phyloP scores from a whole-genome alignment of 192 early-diverging fungal genomes.

The Backusella parvicylindrica region DNA sequence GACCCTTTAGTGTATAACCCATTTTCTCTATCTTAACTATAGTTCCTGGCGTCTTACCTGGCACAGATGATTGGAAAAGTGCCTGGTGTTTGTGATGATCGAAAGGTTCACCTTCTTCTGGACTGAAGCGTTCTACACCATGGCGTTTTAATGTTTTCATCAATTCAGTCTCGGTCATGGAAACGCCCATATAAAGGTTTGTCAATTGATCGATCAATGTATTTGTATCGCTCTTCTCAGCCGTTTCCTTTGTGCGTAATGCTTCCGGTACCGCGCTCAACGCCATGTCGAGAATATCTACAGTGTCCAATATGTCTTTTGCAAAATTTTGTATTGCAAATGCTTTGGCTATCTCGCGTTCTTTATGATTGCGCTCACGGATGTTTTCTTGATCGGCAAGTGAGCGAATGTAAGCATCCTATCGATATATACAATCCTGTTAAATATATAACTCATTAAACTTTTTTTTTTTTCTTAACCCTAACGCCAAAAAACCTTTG shows the following conservation, averaged over 20 bases:
- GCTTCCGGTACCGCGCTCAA: constrained; percentile 81
- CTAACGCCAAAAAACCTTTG: too few species aligned
- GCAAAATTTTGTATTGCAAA: constrained; percentile 98
- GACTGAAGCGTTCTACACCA: constrained; percentile 79
- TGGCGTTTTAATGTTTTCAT: constrained; percentile 82
- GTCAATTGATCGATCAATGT: constrained; percentile 54
- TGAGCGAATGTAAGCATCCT: constrained; percentile 87
- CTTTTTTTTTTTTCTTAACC: not conserved
- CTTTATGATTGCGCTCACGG: constrained; percentile 79
- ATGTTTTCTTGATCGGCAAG: constrained; percentile 98
- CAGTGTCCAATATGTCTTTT: constrained; percentile 89
- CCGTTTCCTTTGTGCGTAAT: constrained; percentile 32
- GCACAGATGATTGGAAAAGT: constrained; percentile 86
- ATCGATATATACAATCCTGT: not conserved
- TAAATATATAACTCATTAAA: not conserved
- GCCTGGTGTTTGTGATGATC: constrained; percentile 94
- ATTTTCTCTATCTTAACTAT: constrained; percentile 87
- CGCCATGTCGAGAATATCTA: constrained; percentile 88
- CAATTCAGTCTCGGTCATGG: constrained; percentile 83
- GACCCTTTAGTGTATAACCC: constrained; percentile 87
- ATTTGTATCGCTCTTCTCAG: constrained; percentile 12
- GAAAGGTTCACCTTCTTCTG: constrained; percentile 80
- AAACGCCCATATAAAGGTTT: constrained; percentile 83
- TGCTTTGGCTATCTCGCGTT: constrained; percentile 72
- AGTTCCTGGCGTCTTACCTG: constrained; percentile 84